These are phyloP conservation scores for Polyporus tsugae DNA, from an alignment of 1,284 basidiomycete species.

Conservation along the genomic window DNA sequence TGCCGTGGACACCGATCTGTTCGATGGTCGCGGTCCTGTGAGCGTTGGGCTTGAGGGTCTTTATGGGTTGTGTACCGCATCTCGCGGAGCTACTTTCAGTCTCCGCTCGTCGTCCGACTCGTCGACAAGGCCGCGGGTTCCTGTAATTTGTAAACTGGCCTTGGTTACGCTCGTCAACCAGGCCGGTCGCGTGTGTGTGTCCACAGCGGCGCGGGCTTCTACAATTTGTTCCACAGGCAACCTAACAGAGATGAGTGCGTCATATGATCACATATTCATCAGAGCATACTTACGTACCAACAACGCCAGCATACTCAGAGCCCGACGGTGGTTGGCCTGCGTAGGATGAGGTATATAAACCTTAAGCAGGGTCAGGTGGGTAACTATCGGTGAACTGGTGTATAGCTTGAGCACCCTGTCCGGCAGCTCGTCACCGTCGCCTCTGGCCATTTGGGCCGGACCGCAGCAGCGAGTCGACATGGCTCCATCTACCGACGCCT, in stretches of 20 bases:
- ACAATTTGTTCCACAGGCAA: neutral
- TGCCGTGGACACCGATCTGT: neutral
- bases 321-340: neutral
- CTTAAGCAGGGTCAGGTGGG: neutral
- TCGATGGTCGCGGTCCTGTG: neutral
- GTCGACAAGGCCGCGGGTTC: neutral
- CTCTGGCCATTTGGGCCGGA: neutral
- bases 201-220: neutral
- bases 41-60: neutral
- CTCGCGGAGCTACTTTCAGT: conserved; percentile 11
- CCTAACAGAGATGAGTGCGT: neutral
- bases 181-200: neutral
- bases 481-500: neutral
- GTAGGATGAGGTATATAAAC: neutral
- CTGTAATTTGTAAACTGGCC: neutral
- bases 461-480: neutral
- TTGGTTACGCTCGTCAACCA: neutral
- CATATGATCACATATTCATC: neutral
- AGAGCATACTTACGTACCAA: conserved; percentile 4
- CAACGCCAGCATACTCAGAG: neutral
- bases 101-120: conserved; percentile 13
- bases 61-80: neutral
- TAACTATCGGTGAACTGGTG: neutral
- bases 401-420: neutral
- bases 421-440: neutral